Base-by-base conservation (phyloP, 495 filamentous ascomycete species). In the Trichoderma parareesei region DNA sequence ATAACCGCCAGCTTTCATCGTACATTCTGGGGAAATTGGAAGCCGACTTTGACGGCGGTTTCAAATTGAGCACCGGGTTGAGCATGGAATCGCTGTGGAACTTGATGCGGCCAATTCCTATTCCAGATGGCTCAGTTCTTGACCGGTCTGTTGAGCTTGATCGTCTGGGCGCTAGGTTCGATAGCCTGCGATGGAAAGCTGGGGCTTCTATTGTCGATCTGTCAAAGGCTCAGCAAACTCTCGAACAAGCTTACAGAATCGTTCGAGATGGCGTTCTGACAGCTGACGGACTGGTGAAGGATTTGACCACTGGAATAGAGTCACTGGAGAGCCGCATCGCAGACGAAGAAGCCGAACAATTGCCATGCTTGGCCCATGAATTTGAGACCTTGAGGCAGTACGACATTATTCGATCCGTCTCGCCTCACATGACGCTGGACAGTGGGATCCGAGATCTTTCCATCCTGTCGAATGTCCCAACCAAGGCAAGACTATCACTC, bases 11-110 rank as follows among this genome's bases (percentile, higher is more conserved):
- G 49, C 49, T 57, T 33, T 13, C 49, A 35, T 35, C 20, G 8
- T 57, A 65, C 5, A 64, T 81, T 6, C 42, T 68, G 1, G 68
- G 67, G 5, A 71, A 67, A 7, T 69, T 82, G 2, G 71, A 80
- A 37, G 72, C 72, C 5, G 76, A 75, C 48, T 84, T 84, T 49
- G 69, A 73, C 2, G 72, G 77, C 13, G 79, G 76, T 3, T 84
- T 84, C 70, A 84, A 87, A 55, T 76, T 94, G 7, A 84, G 78
- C 0, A 93, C 86, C 3, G 93, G 93, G 2, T 80, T 91, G 18
- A 87, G 85, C 66, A 96, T 98, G 91, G 90, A 96, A 71, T 75
- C 74, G 37, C 79, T 98, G 1, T 98, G 94, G 94, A 81, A 81
- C 44, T 67, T 74, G 0, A 85, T 93, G 68, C 82, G 86, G 68